phyloP scores from a whole-genome alignment of 2,329 filamentous ascomycete species.

The Fusarium musae region DNA sequence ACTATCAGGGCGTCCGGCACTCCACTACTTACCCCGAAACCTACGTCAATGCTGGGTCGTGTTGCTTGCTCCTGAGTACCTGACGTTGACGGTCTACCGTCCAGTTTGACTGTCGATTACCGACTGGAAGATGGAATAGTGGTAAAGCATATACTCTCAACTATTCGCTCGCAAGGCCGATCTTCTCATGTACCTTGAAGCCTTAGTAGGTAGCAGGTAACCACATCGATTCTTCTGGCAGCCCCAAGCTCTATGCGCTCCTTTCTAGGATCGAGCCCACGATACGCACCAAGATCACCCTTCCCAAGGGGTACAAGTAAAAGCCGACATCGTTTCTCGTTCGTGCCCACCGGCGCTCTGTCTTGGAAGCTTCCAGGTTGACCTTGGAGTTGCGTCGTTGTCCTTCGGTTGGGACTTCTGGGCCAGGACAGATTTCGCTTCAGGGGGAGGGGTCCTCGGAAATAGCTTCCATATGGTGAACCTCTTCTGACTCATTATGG shows the following conservation, averaged over 20 bases:
- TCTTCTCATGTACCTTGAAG: neutral
- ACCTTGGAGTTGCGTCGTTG: neutral
- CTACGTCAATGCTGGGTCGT: neutral
- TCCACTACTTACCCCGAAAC: no score
- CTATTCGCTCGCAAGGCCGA: rapidly evolving
- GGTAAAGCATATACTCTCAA: neutral
- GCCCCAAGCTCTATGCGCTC: neutral
- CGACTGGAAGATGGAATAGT: neutral
- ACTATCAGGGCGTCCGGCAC: rapidly evolving
- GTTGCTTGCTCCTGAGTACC: neutral
- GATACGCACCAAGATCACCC: no score
- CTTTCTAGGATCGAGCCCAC: neutral
- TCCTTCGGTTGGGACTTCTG: neutral
- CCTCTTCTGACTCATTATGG: rapidly evolving
- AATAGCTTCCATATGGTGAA: rapidly evolving
- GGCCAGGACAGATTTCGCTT: neutral
- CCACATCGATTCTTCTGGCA: neutral
- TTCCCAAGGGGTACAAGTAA: rapidly evolving
- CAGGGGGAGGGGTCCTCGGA: neutral
- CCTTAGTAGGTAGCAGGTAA: neutral
- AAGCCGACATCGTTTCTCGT: rapidly evolving
- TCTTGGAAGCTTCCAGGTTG: no score
- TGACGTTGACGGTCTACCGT: neutral
- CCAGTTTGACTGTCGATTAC: neutral
- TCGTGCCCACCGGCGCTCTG: rapidly evolving